Evolutionary conservation across 768 basidiomycete species (phyloP).

Genomic region (Lactifluus piperatus): DNA sequence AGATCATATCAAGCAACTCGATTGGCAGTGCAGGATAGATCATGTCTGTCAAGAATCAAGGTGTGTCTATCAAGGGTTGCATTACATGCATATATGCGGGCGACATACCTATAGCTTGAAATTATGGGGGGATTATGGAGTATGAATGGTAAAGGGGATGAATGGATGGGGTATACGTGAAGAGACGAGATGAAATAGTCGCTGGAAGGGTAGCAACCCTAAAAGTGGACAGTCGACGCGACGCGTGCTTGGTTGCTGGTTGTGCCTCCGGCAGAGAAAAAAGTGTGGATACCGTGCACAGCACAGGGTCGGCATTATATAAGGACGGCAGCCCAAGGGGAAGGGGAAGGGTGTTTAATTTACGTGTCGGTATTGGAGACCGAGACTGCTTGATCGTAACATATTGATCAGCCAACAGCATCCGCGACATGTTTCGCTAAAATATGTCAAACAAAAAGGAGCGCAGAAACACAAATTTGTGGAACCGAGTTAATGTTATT

Average conservation of each 20-base stretch:
- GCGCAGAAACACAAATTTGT: too few species aligned
- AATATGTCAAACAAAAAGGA: too few species aligned
- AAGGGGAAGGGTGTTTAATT: too few species aligned
- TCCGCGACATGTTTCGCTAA: too few species aligned
- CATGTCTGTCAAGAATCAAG: slow-evolving; percentile 1
- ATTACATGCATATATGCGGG: background rate
- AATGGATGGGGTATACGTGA: background rate
- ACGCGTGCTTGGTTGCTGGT: background rate
- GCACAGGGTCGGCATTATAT: too few species aligned
- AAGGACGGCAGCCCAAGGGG: too few species aligned
- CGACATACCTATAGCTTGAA: background rate
- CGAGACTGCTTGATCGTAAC: too few species aligned
- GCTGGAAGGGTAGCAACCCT: background rate
- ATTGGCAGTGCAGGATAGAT: background rate
- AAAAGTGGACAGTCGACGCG: background rate
- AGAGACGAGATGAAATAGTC: background rate
- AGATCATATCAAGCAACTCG: slow-evolving; percentile 15
- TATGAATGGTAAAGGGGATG: background rate
- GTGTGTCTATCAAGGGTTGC: background rate
- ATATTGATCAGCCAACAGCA: too few species aligned
- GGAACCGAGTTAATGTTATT: too few species aligned
- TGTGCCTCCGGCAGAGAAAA: too few species aligned
- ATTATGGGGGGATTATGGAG: background rate
- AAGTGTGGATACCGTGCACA: too few species aligned
- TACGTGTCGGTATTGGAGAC: too few species aligned